Evolutionary conservation across 306 rosid species (phyloP).

Genomic region (Malus fusca): DNA sequence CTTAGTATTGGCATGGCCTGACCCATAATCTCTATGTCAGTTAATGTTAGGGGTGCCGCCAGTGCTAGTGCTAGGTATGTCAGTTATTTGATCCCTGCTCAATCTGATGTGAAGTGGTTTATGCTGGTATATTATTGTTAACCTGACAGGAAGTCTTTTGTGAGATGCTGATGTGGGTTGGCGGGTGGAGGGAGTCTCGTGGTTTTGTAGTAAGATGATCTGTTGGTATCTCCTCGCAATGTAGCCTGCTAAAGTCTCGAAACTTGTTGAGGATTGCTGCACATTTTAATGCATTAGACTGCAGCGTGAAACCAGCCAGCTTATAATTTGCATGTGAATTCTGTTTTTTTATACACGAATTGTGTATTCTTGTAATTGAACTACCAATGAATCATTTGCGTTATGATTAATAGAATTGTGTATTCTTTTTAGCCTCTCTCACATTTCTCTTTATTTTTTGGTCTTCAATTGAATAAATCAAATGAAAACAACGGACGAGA

Average conservation of each 20-base stretch:
- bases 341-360: neutral
- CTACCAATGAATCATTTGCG: neutral
- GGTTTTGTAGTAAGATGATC: neutral
- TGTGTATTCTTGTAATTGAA: neutral
- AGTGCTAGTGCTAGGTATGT: neutral
- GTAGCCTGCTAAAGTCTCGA: neutral
- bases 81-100: neutral
- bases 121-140: too few species aligned
- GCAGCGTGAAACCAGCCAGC: neutral
- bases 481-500: too few species aligned
- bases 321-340: neutral
- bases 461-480: too few species aligned
- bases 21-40: neutral
- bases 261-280: neutral
- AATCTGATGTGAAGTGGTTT: neutral
- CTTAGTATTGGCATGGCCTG: conserved; percentile 22
- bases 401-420: neutral
- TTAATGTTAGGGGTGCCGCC: neutral
- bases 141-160: neutral
- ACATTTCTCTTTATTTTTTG: too few species aligned
- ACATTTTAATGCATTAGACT: neutral
- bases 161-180: neutral
- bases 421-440: neutral
- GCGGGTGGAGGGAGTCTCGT: neutral
- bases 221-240: neutral